Conservation (phyloP, 164 flowering plant species). For the Warburgia ugandensis region DNA sequence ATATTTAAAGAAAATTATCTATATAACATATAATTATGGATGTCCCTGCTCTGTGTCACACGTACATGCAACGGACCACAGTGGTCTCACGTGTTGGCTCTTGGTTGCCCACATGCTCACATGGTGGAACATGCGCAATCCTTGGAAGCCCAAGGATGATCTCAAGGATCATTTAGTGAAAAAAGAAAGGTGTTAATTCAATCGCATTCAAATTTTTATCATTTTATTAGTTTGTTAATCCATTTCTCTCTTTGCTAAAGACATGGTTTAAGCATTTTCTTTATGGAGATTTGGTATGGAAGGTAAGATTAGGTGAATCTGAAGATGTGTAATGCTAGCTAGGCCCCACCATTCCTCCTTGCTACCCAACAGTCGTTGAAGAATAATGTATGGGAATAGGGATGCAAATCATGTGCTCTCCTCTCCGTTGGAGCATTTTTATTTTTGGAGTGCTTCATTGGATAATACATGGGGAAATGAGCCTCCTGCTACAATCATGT, state of each 20-base stretch:
- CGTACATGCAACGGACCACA: slow-evolving; percentile 7
- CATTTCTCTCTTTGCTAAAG: not conserved
- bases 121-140: slow-evolving; percentile 18
- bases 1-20: too few species aligned
- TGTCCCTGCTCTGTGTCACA: slow-evolving; percentile 7
- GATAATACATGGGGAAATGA: too few species aligned
- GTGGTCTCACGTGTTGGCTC: slow-evolving; percentile 6
- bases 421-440: too few species aligned
- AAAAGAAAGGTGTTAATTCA: too few species aligned
- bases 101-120: slow-evolving; percentile 21
- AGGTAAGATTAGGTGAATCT: slow-evolving; percentile 20
- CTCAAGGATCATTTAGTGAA: too few species aligned
- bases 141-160: slow-evolving; percentile 1
- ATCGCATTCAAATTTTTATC: too few species aligned
- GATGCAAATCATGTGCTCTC: slow-evolving; percentile 30
- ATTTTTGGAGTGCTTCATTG: too few species aligned
- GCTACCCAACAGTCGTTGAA: not conserved
- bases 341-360: too few species aligned
- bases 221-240: too few species aligned
- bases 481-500: not conserved
- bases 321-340: not conserved
- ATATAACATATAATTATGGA: too few species aligned
- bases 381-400: slow-evolving; percentile 18
- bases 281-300: slow-evolving; percentile 10
- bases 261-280: not conserved